These are phyloP conservation scores for Serpula lacrymans DNA, from an alignment of 768 basidiomycete genomes.

Conservation along the genomic window DNA sequence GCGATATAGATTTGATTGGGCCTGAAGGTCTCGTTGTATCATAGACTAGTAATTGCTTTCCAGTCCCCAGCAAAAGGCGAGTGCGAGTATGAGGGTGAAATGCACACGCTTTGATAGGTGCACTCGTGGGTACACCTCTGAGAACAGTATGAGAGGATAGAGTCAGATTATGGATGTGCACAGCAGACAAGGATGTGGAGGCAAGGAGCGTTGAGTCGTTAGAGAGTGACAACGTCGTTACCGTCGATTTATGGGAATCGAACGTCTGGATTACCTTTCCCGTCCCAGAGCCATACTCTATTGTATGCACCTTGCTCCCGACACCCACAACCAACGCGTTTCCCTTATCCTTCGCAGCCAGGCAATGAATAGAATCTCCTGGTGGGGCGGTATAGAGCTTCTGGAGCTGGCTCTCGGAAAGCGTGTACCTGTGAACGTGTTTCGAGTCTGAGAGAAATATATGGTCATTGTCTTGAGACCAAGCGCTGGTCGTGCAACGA, in stretches of 20 bases:
- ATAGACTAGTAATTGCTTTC: conserved; percentile 54
- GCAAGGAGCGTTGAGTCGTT: conserved; percentile 57
- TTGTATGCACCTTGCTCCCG: conserved; percentile 42
- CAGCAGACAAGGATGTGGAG: conserved; percentile 47
- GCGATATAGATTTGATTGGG: conserved; percentile 48
- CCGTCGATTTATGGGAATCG: conserved; percentile 44
- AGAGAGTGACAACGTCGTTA: conserved; percentile 57
- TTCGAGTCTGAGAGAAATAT: conserved; percentile 52
- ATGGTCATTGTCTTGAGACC: conserved; percentile 54
- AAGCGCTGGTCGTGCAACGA: conserved; percentile 37
- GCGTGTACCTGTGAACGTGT: conserved; percentile 52
- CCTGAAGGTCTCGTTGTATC: conserved; percentile 57
- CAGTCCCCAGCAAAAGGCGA: conserved; percentile 52
- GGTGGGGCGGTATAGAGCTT: conserved; percentile 38
- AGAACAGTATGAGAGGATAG: conserved; percentile 52
- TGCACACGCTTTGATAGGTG: conserved; percentile 42
- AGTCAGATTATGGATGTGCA: conserved; percentile 59
- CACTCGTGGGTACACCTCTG: conserved; percentile 44
- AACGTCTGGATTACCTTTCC: conserved; percentile 46
- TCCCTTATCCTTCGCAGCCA: conserved; percentile 32
- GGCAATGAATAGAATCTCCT: conserved; percentile 24
- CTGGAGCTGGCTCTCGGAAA: conserved; percentile 40
- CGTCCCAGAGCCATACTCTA: conserved; percentile 42
- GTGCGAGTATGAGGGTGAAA: conserved; percentile 68
- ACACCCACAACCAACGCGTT: conserved; percentile 46